Evolutionary conservation across 2,329 filamentous ascomycete species (phyloP), one percentile per base, ranked within the genome.

Genomic region (Aureobasidium subglaciale): DNA sequence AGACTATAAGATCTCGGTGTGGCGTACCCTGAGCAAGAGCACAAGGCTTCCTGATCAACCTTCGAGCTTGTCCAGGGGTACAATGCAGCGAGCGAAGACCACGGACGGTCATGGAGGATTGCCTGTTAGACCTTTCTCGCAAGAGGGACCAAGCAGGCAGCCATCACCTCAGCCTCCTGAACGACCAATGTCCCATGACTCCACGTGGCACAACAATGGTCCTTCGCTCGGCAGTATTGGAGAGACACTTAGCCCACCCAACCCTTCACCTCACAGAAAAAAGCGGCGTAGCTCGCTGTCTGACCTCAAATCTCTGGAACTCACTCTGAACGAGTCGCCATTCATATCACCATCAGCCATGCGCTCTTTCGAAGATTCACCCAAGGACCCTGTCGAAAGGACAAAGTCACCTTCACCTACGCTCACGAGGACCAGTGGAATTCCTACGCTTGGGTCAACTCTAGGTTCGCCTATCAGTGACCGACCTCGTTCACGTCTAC

Each of bases 281-380:
- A 96, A 95, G 75, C 81, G 92, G 55, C 85, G 92, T 67, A 96
- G 91, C 72, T 96, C 91, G 24, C 74, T 97, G 38, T 96, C 91
- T 4, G 92, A 97, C 68, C 77, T 97, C 45, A 87, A 84, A 62
- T 79, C 75, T 56, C 74, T 88, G 16, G 84, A 92, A 71, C 79
- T 54, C 5, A 56, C 64, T 20, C 60, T 63, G 25, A 42, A 42
- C 34, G 56, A 54, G 10, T 57, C 56, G 9, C 56, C 56, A 3
- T 54, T 57, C 27, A 53, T 57, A 15, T 46, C 56, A 5, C 56
- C 56, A 7, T 54, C 56, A 27, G 38, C 56, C 8, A 48, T 56
- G 43, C 54, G 34, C 16, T 25, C 29, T 0, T 56, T 56, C 18
- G 42, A 56, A 11, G 41, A 15, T 2, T 37, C 42, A 6, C 27